Evolutionary conservation across 2,329 filamentous ascomycete genomes (phyloP).

Genomic region (Aspergillus tamarii): DNA sequence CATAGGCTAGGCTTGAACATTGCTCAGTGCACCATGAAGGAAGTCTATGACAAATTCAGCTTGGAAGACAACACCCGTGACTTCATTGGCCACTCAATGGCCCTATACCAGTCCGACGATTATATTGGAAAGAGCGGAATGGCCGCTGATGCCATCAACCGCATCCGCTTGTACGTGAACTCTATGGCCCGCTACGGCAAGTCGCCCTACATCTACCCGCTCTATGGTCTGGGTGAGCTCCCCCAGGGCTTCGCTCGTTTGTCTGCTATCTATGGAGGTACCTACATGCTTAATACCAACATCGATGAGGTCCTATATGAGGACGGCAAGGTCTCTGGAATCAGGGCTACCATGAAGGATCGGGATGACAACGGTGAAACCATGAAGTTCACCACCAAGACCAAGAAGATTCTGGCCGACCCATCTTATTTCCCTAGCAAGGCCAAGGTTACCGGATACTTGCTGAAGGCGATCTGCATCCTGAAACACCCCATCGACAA

Average conservation of each 20-base stretch:
- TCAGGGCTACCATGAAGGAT: conserved; percentile 96
- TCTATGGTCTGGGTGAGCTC: conserved; percentile 95
- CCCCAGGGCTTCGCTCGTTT: conserved; percentile 97
- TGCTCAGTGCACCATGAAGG: conserved; percentile 82
- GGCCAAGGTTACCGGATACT: conserved; percentile 82
- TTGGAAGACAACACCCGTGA: conserved; percentile 87
- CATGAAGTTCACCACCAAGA: conserved; percentile 95
- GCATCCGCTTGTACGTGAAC: conserved; percentile 95
- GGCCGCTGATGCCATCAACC: conserved; percentile 83
- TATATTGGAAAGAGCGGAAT: conserved; percentile 75
- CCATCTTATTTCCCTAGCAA: conserved; percentile 95
- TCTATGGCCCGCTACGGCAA: conserved; percentile 97
- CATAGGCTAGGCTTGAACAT: conserved; percentile 72
- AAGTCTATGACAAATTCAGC: conserved; percentile 98
- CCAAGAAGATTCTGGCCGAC: conserved; percentile 93
- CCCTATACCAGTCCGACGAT: conserved; percentile 85
- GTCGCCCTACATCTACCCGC: conserved; percentile 98
- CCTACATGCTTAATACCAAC: conserved; percentile 98
- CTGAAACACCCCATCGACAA: conserved; percentile 91
- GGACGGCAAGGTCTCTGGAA: conserved; percentile 82
- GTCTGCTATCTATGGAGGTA: conserved; percentile 97
- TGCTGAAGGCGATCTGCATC: conserved; percentile 96
- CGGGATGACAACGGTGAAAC: conserved; percentile 71
- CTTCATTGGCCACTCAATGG: conserved; percentile 98
- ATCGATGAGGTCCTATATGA: conserved; percentile 83